A percentile compares a stretch with the other conserved stretches of the same genome.
Conservation (phyloP, 2,329 filamentous ascomycete species). For the Lizonia empirigonia region DNA sequence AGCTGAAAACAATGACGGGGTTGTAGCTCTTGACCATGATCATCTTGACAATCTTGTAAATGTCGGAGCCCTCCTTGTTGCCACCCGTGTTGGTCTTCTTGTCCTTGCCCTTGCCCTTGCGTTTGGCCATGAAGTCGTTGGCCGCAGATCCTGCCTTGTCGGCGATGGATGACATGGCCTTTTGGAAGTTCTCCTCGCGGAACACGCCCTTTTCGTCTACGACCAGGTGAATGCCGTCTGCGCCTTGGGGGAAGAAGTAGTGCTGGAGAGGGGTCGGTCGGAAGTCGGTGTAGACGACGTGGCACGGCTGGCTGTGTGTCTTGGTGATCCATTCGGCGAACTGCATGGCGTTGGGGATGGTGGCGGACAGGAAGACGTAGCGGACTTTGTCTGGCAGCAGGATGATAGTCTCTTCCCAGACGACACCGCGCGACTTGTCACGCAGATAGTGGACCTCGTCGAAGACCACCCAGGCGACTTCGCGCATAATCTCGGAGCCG, state of each 20-base stretch:
- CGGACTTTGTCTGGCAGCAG: conserved; percentile 96
- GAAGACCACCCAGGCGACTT: conserved; percentile 97
- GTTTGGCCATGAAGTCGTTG: conserved; percentile 76
- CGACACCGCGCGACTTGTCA: conserved; percentile 90
- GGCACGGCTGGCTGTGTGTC: conserved; percentile 95
- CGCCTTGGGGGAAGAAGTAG: conserved; percentile 94
- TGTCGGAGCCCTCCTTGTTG: conserved; percentile 70
- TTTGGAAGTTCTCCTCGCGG: conserved; percentile 96
- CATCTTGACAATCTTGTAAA: conserved; percentile 98
- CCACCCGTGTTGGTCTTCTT: conserved; percentile 91
- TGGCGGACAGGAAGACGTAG: conserved; percentile 97
- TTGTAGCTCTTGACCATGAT: conserved; percentile 98
- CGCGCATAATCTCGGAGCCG: conserved; percentile 98
- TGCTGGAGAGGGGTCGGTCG: conserved; percentile 94
- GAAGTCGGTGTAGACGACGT: conserved; percentile 99
- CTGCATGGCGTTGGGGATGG: conserved; percentile 98
- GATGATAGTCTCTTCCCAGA: conserved; percentile 99
- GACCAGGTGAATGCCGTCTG: conserved; percentile 89
- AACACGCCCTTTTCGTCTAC: conserved; percentile 98
- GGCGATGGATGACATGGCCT: conserved; percentile 88
- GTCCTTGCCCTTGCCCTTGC: conserved; percentile 86
- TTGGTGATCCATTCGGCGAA: conserved; percentile 99
- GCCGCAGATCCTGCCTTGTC: conserved; percentile 86
- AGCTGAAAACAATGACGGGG: conserved; percentile 98
- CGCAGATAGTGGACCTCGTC: conserved; percentile 99